Conservation (phyloP, 768 basidiomycete genomes). For the Agaricus subrufescens region DNA sequence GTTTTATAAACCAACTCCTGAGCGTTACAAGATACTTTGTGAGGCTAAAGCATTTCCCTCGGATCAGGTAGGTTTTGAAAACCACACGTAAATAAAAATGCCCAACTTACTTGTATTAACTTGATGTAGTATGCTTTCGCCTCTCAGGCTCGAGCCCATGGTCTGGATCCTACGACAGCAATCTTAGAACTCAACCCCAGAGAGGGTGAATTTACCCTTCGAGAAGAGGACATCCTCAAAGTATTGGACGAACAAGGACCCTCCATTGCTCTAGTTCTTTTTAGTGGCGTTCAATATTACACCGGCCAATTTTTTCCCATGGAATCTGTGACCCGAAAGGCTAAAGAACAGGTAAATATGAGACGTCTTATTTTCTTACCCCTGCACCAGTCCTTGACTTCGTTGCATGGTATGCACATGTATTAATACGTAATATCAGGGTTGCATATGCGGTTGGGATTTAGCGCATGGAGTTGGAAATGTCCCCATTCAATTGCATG, state of each 20-base stretch:
- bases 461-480: conserved; percentile 95
- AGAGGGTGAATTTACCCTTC: conserved; percentile 76
- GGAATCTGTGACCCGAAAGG: conserved; percentile 74
- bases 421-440: conserved; percentile 41
- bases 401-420: conserved; percentile 13
- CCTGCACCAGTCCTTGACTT: neutral
- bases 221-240: conserved; percentile 85
- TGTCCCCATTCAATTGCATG: conserved; percentile 82
- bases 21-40: conserved; percentile 90
- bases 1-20: conserved; percentile 86
- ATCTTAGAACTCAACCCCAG: conserved; percentile 81
- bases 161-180: conserved; percentile 64
- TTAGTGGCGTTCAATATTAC: conserved; percentile 96
- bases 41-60: conserved; percentile 95
- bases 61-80: conserved; percentile 69
- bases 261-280: conserved; percentile 84
- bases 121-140: conserved; percentile 83
- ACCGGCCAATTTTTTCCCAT: conserved; percentile 96
- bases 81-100: conserved; percentile 11
- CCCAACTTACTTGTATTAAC: conserved; percentile 7
- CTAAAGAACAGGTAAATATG: conserved; percentile 67
- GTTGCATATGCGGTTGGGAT: conserved; percentile 94
- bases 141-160: conserved; percentile 84
- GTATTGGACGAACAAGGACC: conserved; percentile 67
- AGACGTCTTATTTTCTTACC: neutral